A percentile compares a stretch with the other conserved stretches of the same genome.
These are phyloP conservation scores for Sequoiadendron giganteum DNA, from an alignment of 75 land plant species.

Conservation along the genomic window DNA sequence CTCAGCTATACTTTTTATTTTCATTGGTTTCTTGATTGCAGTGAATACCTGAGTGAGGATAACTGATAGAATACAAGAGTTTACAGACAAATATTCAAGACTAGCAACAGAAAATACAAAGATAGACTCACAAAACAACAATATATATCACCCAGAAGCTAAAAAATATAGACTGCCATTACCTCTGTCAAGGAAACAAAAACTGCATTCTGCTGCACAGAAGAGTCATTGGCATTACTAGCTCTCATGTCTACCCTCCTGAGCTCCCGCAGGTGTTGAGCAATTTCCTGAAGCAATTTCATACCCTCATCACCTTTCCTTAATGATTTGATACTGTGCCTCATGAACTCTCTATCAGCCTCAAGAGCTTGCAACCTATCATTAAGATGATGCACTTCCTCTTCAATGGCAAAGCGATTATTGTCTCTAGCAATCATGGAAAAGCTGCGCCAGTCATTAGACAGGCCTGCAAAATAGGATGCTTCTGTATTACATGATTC, in stretches of 20 bases:
- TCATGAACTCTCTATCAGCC: constrained; percentile 36
- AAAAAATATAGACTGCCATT: not conserved
- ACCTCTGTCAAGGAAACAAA: constrained; percentile 2
- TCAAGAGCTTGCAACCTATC: constrained; percentile 49
- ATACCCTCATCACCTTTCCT: constrained; percentile 44
- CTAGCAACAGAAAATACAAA: not conserved
- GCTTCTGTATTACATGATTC: constrained; percentile 10
- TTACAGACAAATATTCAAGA: not conserved
- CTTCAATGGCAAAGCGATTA: constrained; percentile 23
- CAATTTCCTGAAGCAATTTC: constrained; percentile 33
- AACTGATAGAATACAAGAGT: not conserved
- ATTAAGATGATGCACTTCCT: constrained; percentile 34
- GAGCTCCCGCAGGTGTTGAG: constrained; percentile 37
- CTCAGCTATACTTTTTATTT: not conserved
- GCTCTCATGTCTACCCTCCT: constrained; percentile 19
- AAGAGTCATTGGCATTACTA: constrained; percentile 7
- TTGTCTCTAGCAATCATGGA: constrained; percentile 21
- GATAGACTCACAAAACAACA: not conserved
- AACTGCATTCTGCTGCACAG: constrained; percentile 7
- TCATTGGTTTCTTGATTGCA: not conserved
- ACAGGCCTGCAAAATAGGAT: constrained; percentile 2
- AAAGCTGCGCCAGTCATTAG: constrained; percentile 12
- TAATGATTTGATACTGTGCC: constrained; percentile 32
- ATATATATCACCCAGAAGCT: not conserved
- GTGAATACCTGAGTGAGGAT: not conserved